Evolutionary conservation across 1,139 yeast species (phyloP).

Genomic region (Taiozyma onychis): DNA sequence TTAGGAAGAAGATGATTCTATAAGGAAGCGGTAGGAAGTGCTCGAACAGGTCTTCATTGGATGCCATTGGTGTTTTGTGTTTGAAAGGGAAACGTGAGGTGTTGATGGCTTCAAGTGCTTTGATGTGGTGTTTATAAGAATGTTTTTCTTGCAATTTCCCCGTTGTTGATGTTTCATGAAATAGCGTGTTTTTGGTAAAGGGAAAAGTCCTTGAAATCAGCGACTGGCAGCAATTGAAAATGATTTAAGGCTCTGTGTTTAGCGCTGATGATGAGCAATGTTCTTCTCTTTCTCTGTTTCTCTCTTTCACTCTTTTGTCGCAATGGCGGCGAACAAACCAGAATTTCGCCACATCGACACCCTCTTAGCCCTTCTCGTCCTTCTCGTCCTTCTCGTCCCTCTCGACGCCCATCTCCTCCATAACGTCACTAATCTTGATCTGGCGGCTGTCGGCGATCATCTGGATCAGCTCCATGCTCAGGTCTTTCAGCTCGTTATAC

Average conservation of each 20-base stretch:
- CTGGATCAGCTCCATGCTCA: slow-evolving; percentile 41
- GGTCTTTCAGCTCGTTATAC: slow-evolving; percentile 47
- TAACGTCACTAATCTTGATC: slow-evolving; percentile 36
- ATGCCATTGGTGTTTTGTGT: not conserved
- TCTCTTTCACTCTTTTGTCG: not conserved
- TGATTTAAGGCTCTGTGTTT: too few species aligned
- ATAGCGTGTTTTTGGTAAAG: too few species aligned
- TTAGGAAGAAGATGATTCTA: slow-evolving; percentile 12
- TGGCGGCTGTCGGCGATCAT: slow-evolving; percentile 48
- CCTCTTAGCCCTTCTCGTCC: too few species aligned
- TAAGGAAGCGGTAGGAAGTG: slow-evolving; percentile 18
- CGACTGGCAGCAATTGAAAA: too few species aligned
- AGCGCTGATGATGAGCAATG: too few species aligned
- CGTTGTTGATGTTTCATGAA: too few species aligned
- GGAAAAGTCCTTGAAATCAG: too few species aligned
- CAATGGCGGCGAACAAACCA: not conserved
- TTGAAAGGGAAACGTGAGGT: too few species aligned
- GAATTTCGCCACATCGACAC: not conserved
- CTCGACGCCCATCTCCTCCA: slow-evolving; percentile 28
- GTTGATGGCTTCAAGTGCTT: too few species aligned
- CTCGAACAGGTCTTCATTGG: slow-evolving; percentile 9
- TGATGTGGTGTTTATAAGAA: too few species aligned
- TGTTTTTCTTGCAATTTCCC: too few species aligned
- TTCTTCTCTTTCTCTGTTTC: not conserved
- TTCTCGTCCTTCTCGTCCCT: not conserved